These are phyloP conservation scores for Leptomonas pyrrhocoris DNA, from an alignment of 208 protist species.

Conservation along the genomic window DNA sequence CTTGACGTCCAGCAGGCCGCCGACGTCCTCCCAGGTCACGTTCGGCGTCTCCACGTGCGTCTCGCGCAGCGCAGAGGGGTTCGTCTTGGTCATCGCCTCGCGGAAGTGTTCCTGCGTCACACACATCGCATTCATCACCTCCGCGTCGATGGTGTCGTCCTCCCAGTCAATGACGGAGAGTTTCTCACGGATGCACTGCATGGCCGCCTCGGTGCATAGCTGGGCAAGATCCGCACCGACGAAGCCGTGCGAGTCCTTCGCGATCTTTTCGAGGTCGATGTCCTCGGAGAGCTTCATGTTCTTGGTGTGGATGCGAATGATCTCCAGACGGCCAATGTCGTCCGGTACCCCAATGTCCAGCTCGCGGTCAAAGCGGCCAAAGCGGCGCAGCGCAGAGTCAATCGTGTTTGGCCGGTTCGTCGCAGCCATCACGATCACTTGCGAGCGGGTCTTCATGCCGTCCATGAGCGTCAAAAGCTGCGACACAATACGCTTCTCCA, in stretches of 20 bases:
- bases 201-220: slow-evolving; percentile 99
- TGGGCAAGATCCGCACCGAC: slow-evolving; percentile 99
- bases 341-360: slow-evolving; percentile 99
- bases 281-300: slow-evolving; percentile 99
- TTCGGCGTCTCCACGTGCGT: slow-evolving; percentile 99
- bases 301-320: slow-evolving; percentile 99
- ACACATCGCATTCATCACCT: slow-evolving; percentile 97
- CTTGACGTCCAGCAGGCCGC: slow-evolving; percentile 98
- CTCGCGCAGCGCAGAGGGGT: slow-evolving; percentile 99
- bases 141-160: slow-evolving; percentile 99
- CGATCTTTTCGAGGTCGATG: slow-evolving; percentile 98
- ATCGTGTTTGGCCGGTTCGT: slow-evolving; percentile 99
- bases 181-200: slow-evolving; percentile 99
- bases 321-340: slow-evolving; percentile 98
- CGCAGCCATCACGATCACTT: slow-evolving; percentile 99
- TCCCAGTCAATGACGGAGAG: slow-evolving; percentile 99
- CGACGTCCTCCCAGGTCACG: slow-evolving; percentile 99
- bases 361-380: slow-evolving; percentile 99
- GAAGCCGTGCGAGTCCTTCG: slow-evolving; percentile 98
- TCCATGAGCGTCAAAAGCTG: slow-evolving; percentile 99
- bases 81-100: slow-evolving; percentile 94
- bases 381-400: slow-evolving; percentile 99
- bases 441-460: slow-evolving; percentile 97
- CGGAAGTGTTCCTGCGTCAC: slow-evolving; percentile 99
- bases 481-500: slow-evolving; percentile 99